A percentile compares a stretch with the other conserved stretches of the same genome.
phyloP scores from a whole-genome alignment of 208 protist genomes.

The Acanthamoeba healyi region DNA sequence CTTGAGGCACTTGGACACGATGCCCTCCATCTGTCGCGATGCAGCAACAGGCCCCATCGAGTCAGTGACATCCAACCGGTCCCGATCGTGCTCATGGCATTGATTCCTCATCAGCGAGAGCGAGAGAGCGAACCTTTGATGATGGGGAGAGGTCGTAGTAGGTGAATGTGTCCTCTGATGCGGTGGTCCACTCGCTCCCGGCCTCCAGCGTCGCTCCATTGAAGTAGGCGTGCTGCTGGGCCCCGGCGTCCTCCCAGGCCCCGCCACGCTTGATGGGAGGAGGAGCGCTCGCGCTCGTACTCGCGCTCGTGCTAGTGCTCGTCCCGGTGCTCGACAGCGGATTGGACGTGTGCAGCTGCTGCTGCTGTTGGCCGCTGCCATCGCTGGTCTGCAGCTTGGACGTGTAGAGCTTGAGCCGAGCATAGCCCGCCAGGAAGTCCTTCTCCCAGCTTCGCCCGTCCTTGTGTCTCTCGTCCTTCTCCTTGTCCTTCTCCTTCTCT shows the following conservation, averaged over 20 bases:
- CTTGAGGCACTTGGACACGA: conserved; percentile 61
- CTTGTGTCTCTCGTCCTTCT: not conserved
- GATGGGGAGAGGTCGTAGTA: conserved; percentile 36
- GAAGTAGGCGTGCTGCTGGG: not conserved
- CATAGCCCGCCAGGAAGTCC: conserved; percentile 13
- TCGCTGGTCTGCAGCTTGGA: conserved; percentile 10
- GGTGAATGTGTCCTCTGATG: not conserved
- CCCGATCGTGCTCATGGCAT: too few species aligned
- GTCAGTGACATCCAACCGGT: too few species aligned
- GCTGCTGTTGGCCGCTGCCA: not conserved
- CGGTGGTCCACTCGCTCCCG: not conserved
- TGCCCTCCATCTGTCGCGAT: conserved; percentile 36
- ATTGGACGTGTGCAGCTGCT: not conserved
- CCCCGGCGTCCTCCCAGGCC: not conserved
- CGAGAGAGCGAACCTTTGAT: not conserved
- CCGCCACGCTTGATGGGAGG: not conserved
- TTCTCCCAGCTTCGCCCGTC: conserved; percentile 18
- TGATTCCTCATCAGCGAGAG: not conserved
- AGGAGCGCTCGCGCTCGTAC: not conserved
- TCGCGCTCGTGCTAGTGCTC: not conserved
- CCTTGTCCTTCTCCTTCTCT: not conserved
- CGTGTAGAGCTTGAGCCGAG: conserved; percentile 38
- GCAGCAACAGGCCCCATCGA: too few species aligned
- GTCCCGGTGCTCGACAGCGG: too few species aligned
- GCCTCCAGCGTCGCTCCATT: not conserved